Conservation (phyloP, 1,284 basidiomycete species). For the Trametes hirsuta region DNA sequence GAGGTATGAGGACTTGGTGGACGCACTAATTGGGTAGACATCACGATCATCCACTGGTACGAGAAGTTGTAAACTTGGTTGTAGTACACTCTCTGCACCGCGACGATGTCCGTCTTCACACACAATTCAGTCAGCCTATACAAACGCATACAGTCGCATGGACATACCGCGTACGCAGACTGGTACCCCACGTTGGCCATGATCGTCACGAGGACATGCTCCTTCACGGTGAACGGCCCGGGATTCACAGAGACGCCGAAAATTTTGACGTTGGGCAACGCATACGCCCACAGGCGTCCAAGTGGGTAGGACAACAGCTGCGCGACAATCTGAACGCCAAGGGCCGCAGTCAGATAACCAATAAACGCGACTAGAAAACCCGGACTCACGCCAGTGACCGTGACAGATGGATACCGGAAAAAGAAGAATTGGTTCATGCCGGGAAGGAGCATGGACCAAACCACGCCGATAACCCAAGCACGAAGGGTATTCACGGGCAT, state of each 20-base stretch:
- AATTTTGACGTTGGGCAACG: constrained; percentile 55
- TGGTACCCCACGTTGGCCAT: constrained; percentile 56
- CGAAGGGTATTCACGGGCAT: constrained; percentile 67
- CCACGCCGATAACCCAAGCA: constrained; percentile 62
- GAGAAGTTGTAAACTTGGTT: constrained; percentile 63
- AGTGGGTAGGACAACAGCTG: constrained; percentile 67
- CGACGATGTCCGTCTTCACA: constrained; percentile 70
- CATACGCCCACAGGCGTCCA: constrained; percentile 56
- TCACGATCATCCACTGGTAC: constrained; percentile 79
- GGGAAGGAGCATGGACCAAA: constrained; percentile 64
- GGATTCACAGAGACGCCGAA: constrained; percentile 69
- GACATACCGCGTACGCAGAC: constrained; percentile 43
- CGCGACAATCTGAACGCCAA: constrained; percentile 49
- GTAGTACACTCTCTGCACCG: constrained; percentile 77
- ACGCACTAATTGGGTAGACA: constrained; percentile 74
- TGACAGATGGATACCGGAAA: constrained; percentile 67
- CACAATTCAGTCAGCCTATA: not conserved
- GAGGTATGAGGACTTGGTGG: constrained; percentile 28
- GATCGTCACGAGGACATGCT: constrained; percentile 63
- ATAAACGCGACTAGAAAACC: not conserved
- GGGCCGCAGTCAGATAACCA: not conserved
- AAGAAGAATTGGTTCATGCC: constrained; percentile 70
- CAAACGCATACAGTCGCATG: not conserved
- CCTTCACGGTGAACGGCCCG: constrained; percentile 56
- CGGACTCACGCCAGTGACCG: constrained; percentile 32